A percentile compares a stretch with the other conserved stretches of the same genome.
Conservation (phyloP, 2,329 filamentous ascomycete species). For the Emericellopsis atlantica region DNA sequence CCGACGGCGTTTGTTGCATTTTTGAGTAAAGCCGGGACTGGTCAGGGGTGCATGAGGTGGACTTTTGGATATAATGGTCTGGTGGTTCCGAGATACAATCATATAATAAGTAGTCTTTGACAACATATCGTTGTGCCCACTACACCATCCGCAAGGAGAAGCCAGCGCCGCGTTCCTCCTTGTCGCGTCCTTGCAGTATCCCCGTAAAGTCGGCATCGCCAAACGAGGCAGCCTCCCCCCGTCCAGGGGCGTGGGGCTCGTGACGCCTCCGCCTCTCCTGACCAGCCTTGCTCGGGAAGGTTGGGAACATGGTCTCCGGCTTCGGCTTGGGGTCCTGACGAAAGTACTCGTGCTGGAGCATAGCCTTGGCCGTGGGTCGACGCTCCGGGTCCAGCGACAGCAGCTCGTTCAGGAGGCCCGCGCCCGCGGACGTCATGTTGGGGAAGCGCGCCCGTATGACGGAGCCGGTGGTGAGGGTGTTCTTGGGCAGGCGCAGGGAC, state of each 20-base stretch:
- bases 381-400: slow-evolving; percentile 61
- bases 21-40: no score
- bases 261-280: slow-evolving; percentile 67
- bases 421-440: slow-evolving; percentile 64
- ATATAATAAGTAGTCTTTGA: no score
- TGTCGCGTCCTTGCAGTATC: slow-evolving; percentile 55
- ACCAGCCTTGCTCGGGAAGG: slow-evolving; percentile 89
- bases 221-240: slow-evolving; percentile 52
- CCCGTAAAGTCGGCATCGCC: slow-evolving; percentile 53
- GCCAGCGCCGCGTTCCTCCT: slow-evolving; percentile 52
- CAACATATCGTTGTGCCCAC: neutral
- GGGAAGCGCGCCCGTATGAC: slow-evolving; percentile 70
- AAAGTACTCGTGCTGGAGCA: slow-evolving; percentile 77
- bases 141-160: slow-evolving; percentile 51
- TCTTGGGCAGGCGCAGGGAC: slow-evolving; percentile 55
- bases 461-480: slow-evolving; percentile 26
- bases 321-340: slow-evolving; percentile 82
- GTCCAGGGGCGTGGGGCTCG: slow-evolving; percentile 68
- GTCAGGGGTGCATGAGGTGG: no score
- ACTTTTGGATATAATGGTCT: no score
- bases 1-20: no score
- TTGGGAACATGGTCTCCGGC: slow-evolving; percentile 85
- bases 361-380: slow-evolving; percentile 59
- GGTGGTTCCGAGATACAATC: no score
- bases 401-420: slow-evolving; percentile 54